phyloP scores from a whole-genome alignment of 306 rosid genomes.

The Cajanus cajan region DNA sequence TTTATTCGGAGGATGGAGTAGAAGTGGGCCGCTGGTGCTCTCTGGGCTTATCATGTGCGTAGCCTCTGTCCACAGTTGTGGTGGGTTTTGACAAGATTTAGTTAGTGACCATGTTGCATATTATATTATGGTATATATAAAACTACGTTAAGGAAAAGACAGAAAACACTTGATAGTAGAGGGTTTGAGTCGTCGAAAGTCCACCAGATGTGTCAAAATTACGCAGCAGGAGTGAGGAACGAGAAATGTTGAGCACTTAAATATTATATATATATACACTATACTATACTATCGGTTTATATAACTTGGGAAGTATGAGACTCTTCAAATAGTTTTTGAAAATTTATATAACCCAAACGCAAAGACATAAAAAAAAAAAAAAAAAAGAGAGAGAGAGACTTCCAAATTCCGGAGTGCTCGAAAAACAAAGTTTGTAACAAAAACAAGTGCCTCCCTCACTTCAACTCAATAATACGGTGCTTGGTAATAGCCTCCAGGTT shows the following conservation, averaged over 20 bases:
- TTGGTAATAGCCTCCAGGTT: slow-evolving; percentile 64
- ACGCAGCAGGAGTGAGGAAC: not conserved
- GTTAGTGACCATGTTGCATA: slow-evolving; percentile 5
- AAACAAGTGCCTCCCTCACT: not conserved
- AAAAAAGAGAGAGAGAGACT: too few species aligned
- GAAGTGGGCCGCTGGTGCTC: too few species aligned
- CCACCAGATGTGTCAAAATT: slow-evolving; percentile 22
- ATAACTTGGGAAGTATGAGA: slow-evolving; percentile 8
- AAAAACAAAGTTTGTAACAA: not conserved
- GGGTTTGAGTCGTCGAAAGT: not conserved
- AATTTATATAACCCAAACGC: slow-evolving; percentile 4
- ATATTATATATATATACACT: too few species aligned
- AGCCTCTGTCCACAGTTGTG: slow-evolving; percentile 24
- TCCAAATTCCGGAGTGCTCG: not conserved
- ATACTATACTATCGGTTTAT: not conserved
- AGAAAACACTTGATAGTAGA: not conserved
- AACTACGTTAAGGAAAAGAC: not conserved
- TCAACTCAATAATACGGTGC: slow-evolving; percentile 35
- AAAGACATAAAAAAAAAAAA: not conserved
- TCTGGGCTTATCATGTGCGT: not conserved
- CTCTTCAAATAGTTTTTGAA: not conserved
- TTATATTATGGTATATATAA: not conserved
- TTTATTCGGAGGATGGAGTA: not conserved
- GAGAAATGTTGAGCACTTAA: not conserved
- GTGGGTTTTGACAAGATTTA: slow-evolving; percentile 33